Evolutionary conservation across 2,329 filamentous ascomycete species (phyloP), one percentile per base, ranked within the genome.

Genomic region (Cladophialophora immunda): DNA sequence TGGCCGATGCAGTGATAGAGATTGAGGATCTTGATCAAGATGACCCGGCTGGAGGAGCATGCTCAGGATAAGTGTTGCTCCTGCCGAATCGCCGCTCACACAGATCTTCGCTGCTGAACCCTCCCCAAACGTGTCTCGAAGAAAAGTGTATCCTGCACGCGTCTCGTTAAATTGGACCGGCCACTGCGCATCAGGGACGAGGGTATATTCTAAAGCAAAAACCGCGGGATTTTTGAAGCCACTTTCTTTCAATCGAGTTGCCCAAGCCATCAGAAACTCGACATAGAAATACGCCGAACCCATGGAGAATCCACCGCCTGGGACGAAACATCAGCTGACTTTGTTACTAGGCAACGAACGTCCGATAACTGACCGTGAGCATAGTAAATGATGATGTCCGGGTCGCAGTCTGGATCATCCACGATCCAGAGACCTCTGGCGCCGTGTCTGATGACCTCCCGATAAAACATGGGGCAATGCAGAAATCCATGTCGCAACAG

Each of bases 241-340:
- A 19, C 83, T 81, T 59, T 85, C 80, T 63, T 87, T 83, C 45
- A 96, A 82, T 19, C 93, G 80, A 52, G 84, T 82, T 13, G 92
- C 81, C 89, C 90, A 93, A 8, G 88, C 86, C 62, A 94, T 81
- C 2, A 96, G 83, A 71, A 94, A 95, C 74, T 96, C 93, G 38
- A 94, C 85, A 76, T 96, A 96, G 77, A 96, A 96, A 79, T 91
- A 91, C 19, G 86, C 83, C 13, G 91, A 93, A 2, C 92, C 93
- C 89, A 96, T 92, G 6, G 88, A 87, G 76, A 96, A 95, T 0
- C 93, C 93, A 25, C 93, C 93, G 17, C 91, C 89, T 91, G 11
- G 17, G 11, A 56, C 13, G 7, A 32, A 27, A 29, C 8, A 34
- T 66, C 50, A 41, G 11, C 34, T 58, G 69, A 68, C 75, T 36